Conservation (phyloP, 1,284 basidiomycete genomes). For the Papiliotrema flavescens region DNA sequence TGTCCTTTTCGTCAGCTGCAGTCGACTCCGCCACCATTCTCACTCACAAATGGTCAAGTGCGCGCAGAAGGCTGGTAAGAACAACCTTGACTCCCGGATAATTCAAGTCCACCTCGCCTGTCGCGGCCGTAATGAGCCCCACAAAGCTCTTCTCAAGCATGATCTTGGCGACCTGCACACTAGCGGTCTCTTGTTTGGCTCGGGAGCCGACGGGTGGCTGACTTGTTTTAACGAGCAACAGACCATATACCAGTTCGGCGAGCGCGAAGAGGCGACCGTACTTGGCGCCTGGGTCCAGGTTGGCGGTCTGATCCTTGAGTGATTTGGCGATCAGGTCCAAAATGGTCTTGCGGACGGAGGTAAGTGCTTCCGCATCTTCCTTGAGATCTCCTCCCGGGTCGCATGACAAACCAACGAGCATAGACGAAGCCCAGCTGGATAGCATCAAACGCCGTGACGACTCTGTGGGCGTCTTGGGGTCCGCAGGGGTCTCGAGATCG, state of each 20-base stretch:
- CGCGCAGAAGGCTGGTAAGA: constrained; percentile 79
- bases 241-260: constrained; percentile 79
- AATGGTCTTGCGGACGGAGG: constrained; percentile 82
- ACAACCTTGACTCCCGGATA: constrained; percentile 86
- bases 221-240: constrained; percentile 73
- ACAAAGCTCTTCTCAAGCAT: constrained; percentile 99
- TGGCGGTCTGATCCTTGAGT: constrained; percentile 67
- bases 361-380: constrained; percentile 70
- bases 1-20: constrained; percentile 56
- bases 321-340: constrained; percentile 82
- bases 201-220: constrained; percentile 16
- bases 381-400: constrained; percentile 72
- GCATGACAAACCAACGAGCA: constrained; percentile 85
- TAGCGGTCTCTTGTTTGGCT: constrained; percentile 65
- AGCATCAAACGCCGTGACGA: constrained; percentile 56
- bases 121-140: constrained; percentile 76
- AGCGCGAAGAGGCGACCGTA: constrained; percentile 88
- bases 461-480: constrained; percentile 1
- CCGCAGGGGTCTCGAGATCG: background rate
- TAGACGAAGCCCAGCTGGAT: constrained; percentile 77
- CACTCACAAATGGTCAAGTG: constrained; percentile 81
- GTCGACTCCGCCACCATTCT: background rate
- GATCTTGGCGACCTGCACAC: constrained; percentile 89
- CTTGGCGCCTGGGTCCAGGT: constrained; percentile 63
- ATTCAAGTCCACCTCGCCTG: constrained; percentile 92